Evolutionary conservation across 1,139 yeast species (phyloP), one percentile per base, ranked within the genome.

Genomic region (Trichomonascaceae sp.): DNA sequence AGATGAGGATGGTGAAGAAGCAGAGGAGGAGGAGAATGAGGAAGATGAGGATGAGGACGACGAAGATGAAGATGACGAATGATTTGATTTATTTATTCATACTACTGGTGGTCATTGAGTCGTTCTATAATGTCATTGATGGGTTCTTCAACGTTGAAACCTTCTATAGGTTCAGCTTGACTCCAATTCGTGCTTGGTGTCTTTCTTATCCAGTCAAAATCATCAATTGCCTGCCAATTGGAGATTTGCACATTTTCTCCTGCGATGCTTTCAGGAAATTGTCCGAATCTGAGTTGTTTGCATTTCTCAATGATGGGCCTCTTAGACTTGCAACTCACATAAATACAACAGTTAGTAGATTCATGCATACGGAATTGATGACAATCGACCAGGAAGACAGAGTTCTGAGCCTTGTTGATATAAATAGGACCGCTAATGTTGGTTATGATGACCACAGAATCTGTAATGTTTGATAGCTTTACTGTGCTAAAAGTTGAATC

Each of bases 311-410:
- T 65, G 20, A 67, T 61, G n/a, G 72, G 72, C 12, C 64, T 55
- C 24, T 52, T 55, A 3, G 66, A 62, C 10, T 52, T 45, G 55
- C 71, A 68, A 36, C 66, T 60, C 22, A 66, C 53, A 24, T 53
- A 60, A 1, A 66, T 55, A 2, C 55, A 46, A 20, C 55, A 53
- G 27, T 60, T 51, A 3, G 41, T 43, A 19, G 71, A 64, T 43
- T 61, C 45, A 53, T 68, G 70, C 52, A 69, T 58, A 39, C 72
- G 60, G 50, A 67, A 66, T 54, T 69, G 72, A 45, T 68, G 69
- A 53, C 70, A 64, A 13, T 52, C 51, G 43, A 60, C 55, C 3
- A 62, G 50, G 1, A 69, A 27, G 9, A 55, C 53, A 4, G 63
- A 61, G 44, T 62, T 43, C 2, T 39, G 20, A 9, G 60, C 52